Percentiles rank a stretch among this genome's conserved stretches.
phyloP scores from a whole-genome alignment of 805 yeast genomes.

The Yamadazyma akitaensis region DNA sequence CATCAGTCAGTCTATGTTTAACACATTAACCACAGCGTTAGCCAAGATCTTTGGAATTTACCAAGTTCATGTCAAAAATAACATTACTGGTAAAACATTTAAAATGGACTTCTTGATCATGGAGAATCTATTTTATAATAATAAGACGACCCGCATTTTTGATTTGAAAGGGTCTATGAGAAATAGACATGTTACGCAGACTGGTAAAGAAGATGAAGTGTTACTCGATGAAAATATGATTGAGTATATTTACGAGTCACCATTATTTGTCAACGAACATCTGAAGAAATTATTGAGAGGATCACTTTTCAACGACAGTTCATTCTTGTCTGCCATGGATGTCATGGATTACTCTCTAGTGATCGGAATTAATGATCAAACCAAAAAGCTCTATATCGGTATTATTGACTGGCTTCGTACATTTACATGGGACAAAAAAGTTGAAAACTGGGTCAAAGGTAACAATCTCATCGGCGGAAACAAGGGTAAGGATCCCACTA shows the following conservation, averaged over 20 bases:
- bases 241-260: conserved; percentile 94
- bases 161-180: conserved; percentile 98
- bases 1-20: conserved; percentile 91
- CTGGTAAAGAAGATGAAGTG: conserved; percentile 94
- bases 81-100: conserved; percentile 68
- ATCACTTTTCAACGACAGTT: conserved; percentile 91
- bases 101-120: conserved; percentile 89
- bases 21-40: conserved; percentile 89
- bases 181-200: conserved; percentile 92
- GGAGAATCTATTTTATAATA: conserved; percentile 91
- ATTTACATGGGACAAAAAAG: conserved; percentile 97
- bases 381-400: conserved; percentile 77
- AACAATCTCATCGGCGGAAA: conserved; percentile 69
- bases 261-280: conserved; percentile 88
- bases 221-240: conserved; percentile 96
- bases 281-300: conserved; percentile 83
- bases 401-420: conserved; percentile 92
- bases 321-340: conserved; percentile 92
- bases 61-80: conserved; percentile 81
- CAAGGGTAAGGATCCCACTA: conserved; percentile 91
- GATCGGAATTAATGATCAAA: conserved; percentile 76
- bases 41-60: conserved; percentile 96
- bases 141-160: conserved; percentile 79
- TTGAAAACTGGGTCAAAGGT: conserved; percentile 98
- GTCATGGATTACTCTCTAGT: conserved; percentile 98